These are phyloP conservation scores for Solanum sitiens DNA, from an alignment of 257 asterid species.

Conservation along the genomic window DNA sequence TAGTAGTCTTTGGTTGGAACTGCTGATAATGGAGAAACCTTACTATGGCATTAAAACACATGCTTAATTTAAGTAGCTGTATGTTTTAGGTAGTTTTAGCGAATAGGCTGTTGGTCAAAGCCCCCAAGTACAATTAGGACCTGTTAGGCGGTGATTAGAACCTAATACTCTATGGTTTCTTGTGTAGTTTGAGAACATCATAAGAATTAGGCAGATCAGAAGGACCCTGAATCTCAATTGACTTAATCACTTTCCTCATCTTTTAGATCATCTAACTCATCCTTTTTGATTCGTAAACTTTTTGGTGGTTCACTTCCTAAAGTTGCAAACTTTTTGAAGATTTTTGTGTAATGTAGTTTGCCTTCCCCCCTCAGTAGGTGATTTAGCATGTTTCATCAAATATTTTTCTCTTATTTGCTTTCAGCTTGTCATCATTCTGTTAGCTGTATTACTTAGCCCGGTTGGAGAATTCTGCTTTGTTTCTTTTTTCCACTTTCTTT, in stretches of 20 bases:
- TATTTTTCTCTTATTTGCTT: background rate
- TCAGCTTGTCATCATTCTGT: background rate
- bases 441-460: background rate
- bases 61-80: background rate
- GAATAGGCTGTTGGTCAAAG: background rate
- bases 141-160: background rate
- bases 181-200: background rate
- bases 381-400: background rate
- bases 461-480: background rate
- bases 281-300: background rate
- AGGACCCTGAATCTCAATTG: background rate
- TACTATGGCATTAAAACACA: background rate
- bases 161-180: background rate
- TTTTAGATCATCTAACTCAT: background rate
- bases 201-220: background rate
- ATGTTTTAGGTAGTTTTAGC: background rate
- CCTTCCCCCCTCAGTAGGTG: background rate
- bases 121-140: background rate
- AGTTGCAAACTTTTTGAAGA: background rate
- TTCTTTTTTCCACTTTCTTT: background rate
- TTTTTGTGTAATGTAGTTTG: background rate
- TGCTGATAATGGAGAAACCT: background rate
- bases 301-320: background rate
- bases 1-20: background rate
- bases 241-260: background rate